A percentile compares a stretch with the other conserved stretches of the same genome.
phyloP scores from a whole-genome alignment of 805 yeast species.

The Cyberlindnera maritima region DNA sequence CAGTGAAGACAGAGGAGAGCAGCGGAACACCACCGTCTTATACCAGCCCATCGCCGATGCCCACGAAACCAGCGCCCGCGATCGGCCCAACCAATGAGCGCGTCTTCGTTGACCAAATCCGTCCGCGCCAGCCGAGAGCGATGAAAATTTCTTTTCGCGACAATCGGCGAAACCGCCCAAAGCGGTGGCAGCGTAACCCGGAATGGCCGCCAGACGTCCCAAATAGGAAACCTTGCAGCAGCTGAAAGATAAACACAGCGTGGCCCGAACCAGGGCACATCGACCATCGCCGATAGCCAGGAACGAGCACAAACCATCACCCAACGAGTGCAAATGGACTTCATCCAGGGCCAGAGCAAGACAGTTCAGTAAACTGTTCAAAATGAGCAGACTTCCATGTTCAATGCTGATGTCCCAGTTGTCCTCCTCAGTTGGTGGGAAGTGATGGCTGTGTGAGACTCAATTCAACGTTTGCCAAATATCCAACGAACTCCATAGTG shows the following conservation, averaged over 20 bases:
- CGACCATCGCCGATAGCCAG: not conserved
- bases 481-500: not conserved
- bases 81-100: constrained; percentile 8
- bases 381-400: no score
- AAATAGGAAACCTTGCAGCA: constrained; percentile 1
- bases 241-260: constrained; percentile 8
- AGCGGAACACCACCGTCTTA: not conserved
- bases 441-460: no score
- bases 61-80: constrained; percentile 1
- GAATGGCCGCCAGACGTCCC: constrained; percentile 3
- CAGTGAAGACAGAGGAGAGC: not conserved
- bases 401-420: no score
- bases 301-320: not conserved
- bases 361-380: no score
- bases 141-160: constrained; percentile 1
- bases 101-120: constrained; percentile 3
- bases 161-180: constrained; percentile 1
- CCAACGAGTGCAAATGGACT: not conserved
- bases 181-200: constrained; percentile 5
- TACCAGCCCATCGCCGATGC: not conserved
- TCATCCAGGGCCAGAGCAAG: no score
- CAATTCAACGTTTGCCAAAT: not conserved
- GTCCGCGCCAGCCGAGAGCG: constrained; percentile 1
- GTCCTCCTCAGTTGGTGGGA: no score
- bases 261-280: not conserved